phyloP scores from a whole-genome alignment of 495 filamentous ascomycete genomes.

The Podospora pseudopauciseta region DNA sequence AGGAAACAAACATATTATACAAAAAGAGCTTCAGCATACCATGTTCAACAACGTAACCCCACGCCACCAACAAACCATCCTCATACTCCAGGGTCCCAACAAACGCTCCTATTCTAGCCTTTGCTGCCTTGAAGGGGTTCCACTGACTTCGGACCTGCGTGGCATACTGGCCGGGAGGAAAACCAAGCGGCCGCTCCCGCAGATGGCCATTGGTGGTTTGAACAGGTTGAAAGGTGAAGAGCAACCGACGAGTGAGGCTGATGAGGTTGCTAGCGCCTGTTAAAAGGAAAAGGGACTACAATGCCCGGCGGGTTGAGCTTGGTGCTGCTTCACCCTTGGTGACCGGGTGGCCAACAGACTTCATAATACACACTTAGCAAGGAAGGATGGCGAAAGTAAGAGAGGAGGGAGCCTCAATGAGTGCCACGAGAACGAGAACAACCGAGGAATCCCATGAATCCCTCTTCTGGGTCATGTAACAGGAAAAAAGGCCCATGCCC shows the following conservation, averaged over 20 bases:
- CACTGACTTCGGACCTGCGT: not conserved
- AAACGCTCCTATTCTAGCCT: not conserved
- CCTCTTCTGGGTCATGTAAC: too few species aligned
- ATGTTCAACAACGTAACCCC: constrained; percentile 14
- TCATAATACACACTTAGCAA: not conserved
- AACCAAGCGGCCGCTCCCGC: not conserved
- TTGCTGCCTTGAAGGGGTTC: not conserved
- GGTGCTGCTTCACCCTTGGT: not conserved
- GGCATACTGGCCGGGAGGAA: not conserved
- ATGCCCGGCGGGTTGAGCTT: not conserved
- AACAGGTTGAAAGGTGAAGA: not conserved
- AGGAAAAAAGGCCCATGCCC: too few species aligned
- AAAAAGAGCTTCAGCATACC: constrained; percentile 9
- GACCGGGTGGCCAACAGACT: not conserved
- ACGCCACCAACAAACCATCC: not conserved
- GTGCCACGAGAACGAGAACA: not conserved
- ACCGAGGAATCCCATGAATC: not conserved
- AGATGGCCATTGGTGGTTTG: not conserved
- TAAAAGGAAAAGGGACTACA: not conserved
- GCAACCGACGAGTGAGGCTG: not conserved
- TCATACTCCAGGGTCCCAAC: not conserved
- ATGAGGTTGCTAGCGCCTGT: not conserved
- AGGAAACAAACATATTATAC: not conserved
- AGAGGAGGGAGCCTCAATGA: not conserved
- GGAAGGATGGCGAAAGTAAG: not conserved